These are phyloP conservation scores for Exophiala dermatitidis DNA, from an alignment of 2,329 filamentous ascomycete genomes.

Conservation along the genomic window DNA sequence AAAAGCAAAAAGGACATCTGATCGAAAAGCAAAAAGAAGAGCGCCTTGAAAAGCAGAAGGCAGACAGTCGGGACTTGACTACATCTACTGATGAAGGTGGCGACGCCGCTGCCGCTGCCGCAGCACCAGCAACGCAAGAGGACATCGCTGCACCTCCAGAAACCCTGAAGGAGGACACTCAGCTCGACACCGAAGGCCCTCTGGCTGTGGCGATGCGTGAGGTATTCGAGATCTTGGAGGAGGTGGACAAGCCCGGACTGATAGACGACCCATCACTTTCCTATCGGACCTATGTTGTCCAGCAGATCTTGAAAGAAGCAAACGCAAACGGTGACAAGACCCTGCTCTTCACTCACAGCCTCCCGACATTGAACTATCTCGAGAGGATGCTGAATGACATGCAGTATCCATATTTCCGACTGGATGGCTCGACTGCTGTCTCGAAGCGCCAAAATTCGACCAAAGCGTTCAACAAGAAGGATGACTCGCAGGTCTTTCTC, in stretches of 20 bases:
- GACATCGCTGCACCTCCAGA: neutral
- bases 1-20: slow-evolving; percentile 1
- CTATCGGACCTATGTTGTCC: slow-evolving; percentile 61
- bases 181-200: slow-evolving; percentile 8
- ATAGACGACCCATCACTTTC: slow-evolving; percentile 50
- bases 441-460: slow-evolving; percentile 54
- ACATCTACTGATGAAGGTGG: neutral
- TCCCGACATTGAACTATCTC: slow-evolving; percentile 63
- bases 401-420: slow-evolving; percentile 44
- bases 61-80: too few species aligned
- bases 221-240: slow-evolving; percentile 20
- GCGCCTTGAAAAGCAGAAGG: too few species aligned
- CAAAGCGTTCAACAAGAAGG: slow-evolving; percentile 61
- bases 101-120: neutral
- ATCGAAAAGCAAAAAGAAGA: neutral
- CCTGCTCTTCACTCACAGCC: slow-evolving; percentile 70
- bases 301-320: slow-evolving; percentile 61
- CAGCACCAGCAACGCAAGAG: neutral
- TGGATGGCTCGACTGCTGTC: slow-evolving; percentile 61
- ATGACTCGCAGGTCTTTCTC: slow-evolving; percentile 52
- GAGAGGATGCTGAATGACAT: slow-evolving; percentile 48
- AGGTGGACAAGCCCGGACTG: slow-evolving; percentile 26
- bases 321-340: slow-evolving; percentile 61
- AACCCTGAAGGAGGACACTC: slow-evolving; percentile 4
- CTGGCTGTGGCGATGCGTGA: slow-evolving; percentile 13